Evolutionary conservation across 192 early-diverging fungal species (phyloP).

Genomic region (Obelidium mucronatum): DNA sequence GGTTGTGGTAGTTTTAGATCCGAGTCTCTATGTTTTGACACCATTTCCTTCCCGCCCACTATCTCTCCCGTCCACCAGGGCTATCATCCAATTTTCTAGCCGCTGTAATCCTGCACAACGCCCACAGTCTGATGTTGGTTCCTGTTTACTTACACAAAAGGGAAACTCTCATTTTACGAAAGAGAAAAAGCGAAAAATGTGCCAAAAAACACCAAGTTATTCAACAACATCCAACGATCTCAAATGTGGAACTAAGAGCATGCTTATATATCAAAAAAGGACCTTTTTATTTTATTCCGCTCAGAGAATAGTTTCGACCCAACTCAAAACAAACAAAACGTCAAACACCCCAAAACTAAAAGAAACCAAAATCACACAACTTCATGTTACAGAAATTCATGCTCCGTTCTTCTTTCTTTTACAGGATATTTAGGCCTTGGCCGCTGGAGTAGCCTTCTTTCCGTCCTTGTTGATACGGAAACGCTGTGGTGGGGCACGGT

Average conservation of each 20-base stretch:
- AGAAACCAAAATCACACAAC: neutral
- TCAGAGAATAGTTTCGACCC: neutral
- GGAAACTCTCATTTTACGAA: conserved; percentile 27
- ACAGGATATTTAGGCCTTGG: conserved; percentile 19
- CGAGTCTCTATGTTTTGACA: too few species aligned
- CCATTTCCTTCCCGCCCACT: too few species aligned
- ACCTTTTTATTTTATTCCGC: neutral
- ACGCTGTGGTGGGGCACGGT: conserved; percentile 92
- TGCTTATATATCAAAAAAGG: conserved; percentile 4
- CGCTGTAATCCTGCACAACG: too few species aligned
- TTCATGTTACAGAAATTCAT: neutral
- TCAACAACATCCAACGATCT: neutral
- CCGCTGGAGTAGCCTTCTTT: conserved; percentile 24
- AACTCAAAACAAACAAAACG: too few species aligned
- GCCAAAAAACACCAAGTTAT: neutral
- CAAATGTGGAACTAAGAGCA: neutral
- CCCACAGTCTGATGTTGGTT: too few species aligned
- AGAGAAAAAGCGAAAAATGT: conserved; percentile 25
- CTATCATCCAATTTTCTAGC: too few species aligned
- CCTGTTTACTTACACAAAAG: conserved; percentile 17
- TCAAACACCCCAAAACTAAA: too few species aligned
- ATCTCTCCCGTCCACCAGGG: too few species aligned
- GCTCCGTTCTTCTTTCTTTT: too few species aligned
- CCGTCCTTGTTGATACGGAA: conserved; percentile 66
- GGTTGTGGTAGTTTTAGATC: neutral